Base-by-base conservation (phyloP, 2,329 filamentous ascomycete species). In the Neofusicoccum parvum region DNA sequence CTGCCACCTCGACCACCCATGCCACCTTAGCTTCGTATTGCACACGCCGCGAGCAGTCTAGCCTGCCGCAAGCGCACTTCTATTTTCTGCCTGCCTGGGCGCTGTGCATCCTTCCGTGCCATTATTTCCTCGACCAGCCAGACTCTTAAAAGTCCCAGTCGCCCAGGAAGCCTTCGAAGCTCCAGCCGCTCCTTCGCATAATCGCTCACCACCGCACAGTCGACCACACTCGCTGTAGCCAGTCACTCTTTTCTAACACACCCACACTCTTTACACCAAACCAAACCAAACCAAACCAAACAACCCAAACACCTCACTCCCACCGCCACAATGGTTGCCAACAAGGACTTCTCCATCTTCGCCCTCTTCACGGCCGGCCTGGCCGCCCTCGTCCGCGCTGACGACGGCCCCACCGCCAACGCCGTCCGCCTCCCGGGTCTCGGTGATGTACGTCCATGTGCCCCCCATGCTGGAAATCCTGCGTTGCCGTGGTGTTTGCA, bases 301-400 rank as follows among this genome's bases (percentile, higher is more conserved):
- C 43, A 54, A 67, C 65, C 66, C 58, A 39, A 39, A 9, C 37
- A 15, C 27, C 34, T 45, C 2, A 10, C 62, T 5, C 6, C 62
- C 11, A 62, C 46, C 34, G 50, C 66, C 71, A 77, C 66, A 50
- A 78, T 78, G 76, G 74, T 74, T 72, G 65, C 71, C 71, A 70
- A 73, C 67, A 68, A 68, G 68, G 72, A 74, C 65, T 73, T 74
- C 68, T 74, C 82, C 66, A 70, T 83, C 70, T 75, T 85, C 69
- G 74, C 81, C 67, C 76, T 87, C 70, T 81, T 85, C 70, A 76
- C 87, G 54, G 80, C 85, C 70, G 82, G 82, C 77, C 77, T 87
- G 66, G 81, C 84, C 68, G 76, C 79, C 67, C 74, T 80, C 34
- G 78, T 73, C 39, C 37, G 74, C 67, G 74, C 73, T 43, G 65